Evolutionary conservation across 768 basidiomycete species (phyloP), one percentile per base, ranked within the genome.

Genomic region (Mycena alexandri): DNA sequence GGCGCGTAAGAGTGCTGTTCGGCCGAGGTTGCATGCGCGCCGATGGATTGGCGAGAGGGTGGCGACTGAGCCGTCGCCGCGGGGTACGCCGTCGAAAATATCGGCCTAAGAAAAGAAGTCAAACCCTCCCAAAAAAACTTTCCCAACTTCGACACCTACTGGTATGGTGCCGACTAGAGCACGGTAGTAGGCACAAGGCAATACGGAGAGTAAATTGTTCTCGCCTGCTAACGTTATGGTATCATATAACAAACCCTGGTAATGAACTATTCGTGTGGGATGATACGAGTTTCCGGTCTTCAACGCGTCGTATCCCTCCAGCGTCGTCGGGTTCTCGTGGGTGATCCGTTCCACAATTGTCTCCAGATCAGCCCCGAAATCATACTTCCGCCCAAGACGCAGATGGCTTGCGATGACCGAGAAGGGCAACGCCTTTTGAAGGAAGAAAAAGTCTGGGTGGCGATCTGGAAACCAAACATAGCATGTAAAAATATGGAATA

Each of bases 111-210:
- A 5, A 9, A 36, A 43, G n/a, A 16, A 44, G 11, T 61, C 0
- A 57, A 10, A 29, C 29, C n/a, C n/a, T n/a, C n/a, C 19, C 3
- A 13, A 12, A 16, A 53, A 2, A 50, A 10, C 6, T 21, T 10
- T 14, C 4, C 24, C 19, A 16, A n/a, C 19, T n/a, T 19, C n/a
- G 2, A n/a, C 22, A 46, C 50, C 17, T 29, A 62, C 61, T 17
- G 47, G 53, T 13, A 16, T 3, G 4, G 54, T 41, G 2, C 44
- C 25, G 21, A 62, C 41, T 1, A 65, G 13, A 0, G 54, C 64
- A 7, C 61, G 64, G 21, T 48, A 63, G 46, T 63, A 70, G 9
- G 69, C 69, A 14, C 61, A 70, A 9, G 69, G 69, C 11, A 70
- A 44, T 2, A 70, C 48, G 11, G 54, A 21, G 29, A 52, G 48